A percentile compares a stretch with the other conserved stretches of the same genome.
These are phyloP conservation scores for Puccinia coronata DNA, from an alignment of 1,284 basidiomycete genomes.

Conservation along the genomic window DNA sequence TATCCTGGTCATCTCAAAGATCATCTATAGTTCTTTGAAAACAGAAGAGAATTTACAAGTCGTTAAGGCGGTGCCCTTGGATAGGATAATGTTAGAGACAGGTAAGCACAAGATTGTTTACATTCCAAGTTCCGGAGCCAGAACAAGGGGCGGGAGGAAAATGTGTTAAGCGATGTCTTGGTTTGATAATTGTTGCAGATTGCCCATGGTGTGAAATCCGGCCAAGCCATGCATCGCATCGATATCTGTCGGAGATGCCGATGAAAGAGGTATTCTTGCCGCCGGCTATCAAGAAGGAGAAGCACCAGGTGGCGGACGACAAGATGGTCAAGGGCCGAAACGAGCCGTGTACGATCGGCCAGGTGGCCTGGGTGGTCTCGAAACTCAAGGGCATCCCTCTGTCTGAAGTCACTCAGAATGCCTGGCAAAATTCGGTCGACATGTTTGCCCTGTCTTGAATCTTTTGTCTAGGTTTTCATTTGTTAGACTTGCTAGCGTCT, in stretches of 20 bases:
- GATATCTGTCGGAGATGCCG: constrained; percentile 63
- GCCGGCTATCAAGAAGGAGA: constrained; percentile 68
- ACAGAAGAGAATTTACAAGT: constrained; percentile 71
- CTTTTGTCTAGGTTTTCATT: not conserved
- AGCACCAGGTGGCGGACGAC: constrained; percentile 59
- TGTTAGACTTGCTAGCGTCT: not conserved
- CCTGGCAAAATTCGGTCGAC: constrained; percentile 70
- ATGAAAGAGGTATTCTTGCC: constrained; percentile 58
- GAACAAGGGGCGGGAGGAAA: not conserved
- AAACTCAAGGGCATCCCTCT: constrained; percentile 65
- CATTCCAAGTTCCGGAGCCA: not conserved
- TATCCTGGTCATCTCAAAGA: constrained; percentile 11
- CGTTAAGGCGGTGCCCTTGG: constrained; percentile 67
- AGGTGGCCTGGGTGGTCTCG: constrained; percentile 75
- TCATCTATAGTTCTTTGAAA: constrained; percentile 70
- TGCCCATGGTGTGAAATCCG: constrained; percentile 66
- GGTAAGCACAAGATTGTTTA: constrained; percentile 61
- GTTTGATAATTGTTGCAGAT: constrained; percentile 51
- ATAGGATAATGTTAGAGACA: constrained; percentile 76
- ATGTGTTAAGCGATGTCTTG: too few species aligned
- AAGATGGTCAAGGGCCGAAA: constrained; percentile 76
- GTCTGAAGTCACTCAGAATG: constrained; percentile 67
- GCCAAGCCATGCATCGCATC: constrained; percentile 72
- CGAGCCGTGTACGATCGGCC: constrained; percentile 73
- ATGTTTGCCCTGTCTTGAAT: constrained; percentile 62